phyloP scores from a whole-genome alignment of 805 yeast species.

The Jamesozyma jinghongensis region DNA sequence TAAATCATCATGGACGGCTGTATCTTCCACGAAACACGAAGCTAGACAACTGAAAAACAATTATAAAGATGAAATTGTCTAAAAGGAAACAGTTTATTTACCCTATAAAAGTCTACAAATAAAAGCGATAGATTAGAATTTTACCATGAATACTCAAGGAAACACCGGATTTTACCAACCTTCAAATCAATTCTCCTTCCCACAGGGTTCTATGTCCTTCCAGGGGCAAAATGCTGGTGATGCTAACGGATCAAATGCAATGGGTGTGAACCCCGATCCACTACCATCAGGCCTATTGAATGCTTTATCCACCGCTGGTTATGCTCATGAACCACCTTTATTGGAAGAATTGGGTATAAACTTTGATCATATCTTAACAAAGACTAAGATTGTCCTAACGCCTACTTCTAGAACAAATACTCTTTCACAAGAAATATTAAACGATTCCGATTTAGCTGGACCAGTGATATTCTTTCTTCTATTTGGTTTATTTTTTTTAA shows the following conservation, averaged over 20 bases:
- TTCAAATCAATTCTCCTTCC: slow-evolving; percentile 22
- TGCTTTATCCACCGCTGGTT: slow-evolving; percentile 88
- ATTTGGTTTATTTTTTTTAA: slow-evolving; percentile 72
- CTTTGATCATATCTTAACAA: slow-evolving; percentile 74
- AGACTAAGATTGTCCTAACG: slow-evolving; percentile 78
- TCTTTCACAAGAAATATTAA: slow-evolving; percentile 65
- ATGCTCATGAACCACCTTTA: slow-evolving; percentile 89
- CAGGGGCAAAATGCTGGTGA: slow-evolving; percentile 7
- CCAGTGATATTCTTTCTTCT: slow-evolving; percentile 81
- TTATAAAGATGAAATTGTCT: no score
- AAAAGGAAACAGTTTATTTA: no score
- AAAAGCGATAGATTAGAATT: no score
- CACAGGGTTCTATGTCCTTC: slow-evolving; percentile 34
- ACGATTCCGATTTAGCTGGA: slow-evolving; percentile 91
- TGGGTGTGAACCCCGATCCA: slow-evolving; percentile 26
- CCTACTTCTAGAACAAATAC: slow-evolving; percentile 46
- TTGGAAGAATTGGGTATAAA: slow-evolving; percentile 91
- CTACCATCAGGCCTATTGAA: slow-evolving; percentile 74
- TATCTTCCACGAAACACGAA: no score
- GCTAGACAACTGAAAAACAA: no score
- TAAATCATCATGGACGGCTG: no score
- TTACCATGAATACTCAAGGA: no score
- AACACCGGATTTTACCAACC: slow-evolving; percentile 14
- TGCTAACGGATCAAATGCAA: neutral
- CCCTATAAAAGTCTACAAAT: no score